Conservation (phyloP, 2,329 filamentous ascomycete genomes). For the Didymella lethalis region DNA sequence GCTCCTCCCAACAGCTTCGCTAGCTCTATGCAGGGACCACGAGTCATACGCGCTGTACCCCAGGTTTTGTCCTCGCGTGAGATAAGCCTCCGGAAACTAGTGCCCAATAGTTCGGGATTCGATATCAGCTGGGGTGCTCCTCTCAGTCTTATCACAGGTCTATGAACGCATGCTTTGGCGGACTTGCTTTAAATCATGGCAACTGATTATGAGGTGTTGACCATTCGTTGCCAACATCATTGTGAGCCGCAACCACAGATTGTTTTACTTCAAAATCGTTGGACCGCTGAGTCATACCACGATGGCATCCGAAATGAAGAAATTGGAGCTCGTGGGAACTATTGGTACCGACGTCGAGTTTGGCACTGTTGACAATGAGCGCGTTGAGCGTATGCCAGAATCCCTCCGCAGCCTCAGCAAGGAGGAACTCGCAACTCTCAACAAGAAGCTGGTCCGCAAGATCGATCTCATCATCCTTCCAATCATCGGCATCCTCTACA, state of each 20-base stretch:
- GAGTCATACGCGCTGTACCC: constrained; percentile 18
- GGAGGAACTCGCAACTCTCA: constrained; percentile 27
- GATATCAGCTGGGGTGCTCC: constrained; percentile 21
- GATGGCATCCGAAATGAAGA: constrained; percentile 19
- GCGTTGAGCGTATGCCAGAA: constrained; percentile 21
- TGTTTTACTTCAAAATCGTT: neutral
- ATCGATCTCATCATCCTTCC: constrained; percentile 30
- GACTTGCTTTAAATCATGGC: constrained; percentile 15
- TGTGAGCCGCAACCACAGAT: constrained; percentile 2
- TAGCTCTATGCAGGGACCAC: constrained; percentile 4
- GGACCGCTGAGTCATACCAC: constrained; percentile 5
- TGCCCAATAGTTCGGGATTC: constrained; percentile 10
- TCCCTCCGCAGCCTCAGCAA: constrained; percentile 25
- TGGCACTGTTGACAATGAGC: constrained; percentile 11
- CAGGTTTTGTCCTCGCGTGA: constrained; percentile 13
- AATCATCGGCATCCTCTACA: constrained; percentile 32
- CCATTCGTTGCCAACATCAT: constrained; percentile 15
- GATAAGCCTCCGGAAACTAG: constrained; percentile 18
- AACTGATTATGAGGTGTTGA: constrained; percentile 7
- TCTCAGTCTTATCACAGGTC: constrained; percentile 18
- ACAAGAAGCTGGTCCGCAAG: constrained; percentile 30
- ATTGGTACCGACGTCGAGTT: constrained; percentile 15
- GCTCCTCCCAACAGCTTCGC: constrained; percentile 8
- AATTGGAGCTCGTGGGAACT: constrained; percentile 15
- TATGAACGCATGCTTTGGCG: constrained; percentile 2